Base-by-base conservation (phyloP, 805 yeast species). In the Starmera dryadoides region DNA sequence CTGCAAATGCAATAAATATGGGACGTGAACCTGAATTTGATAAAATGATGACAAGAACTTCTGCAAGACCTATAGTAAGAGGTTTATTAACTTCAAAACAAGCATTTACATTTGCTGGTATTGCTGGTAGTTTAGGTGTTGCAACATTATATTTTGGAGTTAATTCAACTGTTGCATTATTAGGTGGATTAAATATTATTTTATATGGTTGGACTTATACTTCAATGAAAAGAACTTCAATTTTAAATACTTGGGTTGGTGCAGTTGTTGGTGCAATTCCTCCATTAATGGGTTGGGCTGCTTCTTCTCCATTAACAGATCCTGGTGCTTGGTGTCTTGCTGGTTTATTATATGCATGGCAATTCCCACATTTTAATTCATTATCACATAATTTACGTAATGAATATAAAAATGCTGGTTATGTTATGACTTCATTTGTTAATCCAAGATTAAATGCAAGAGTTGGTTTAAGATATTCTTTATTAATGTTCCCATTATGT, bases 231-330 rank as follows among this genome's bases (percentile, higher is more conserved):
- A 73, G 98, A 40, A 76, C 71, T 43, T 80, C 86, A 19, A 91
- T 93, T 37, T 58, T 85, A 31, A 93, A 93, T 60, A 93, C 98
- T 1, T 93, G 98, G 98, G 93, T 93, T 3, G 98, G 98, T 16
- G 98, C 98, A 0, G 59, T 93, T n/a, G 98, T 93, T 4, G 98
- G 98, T 4, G 98, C 97, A 0, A 85, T 93, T 35, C 98, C 98
- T 0, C 98, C 98, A 17, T 70, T 93, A 37, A 93, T 93, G 98
- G 98, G 98, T 2, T 93, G 98, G 98, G 96, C 96, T 2, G 87
- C 91, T 0, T 84, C 96, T 11, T 77, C 86, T 4, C 75, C 88
- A 1, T 62, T 89, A 29, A 48, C 72, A 3, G 86, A 87, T 46
- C 96, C 98, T 0, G 97, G 93, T 7, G 94, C 95, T 4, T 91